Conservation (phyloP, 2,329 filamentous ascomycete genomes). For the Cladophialophora yegresii region DNA sequence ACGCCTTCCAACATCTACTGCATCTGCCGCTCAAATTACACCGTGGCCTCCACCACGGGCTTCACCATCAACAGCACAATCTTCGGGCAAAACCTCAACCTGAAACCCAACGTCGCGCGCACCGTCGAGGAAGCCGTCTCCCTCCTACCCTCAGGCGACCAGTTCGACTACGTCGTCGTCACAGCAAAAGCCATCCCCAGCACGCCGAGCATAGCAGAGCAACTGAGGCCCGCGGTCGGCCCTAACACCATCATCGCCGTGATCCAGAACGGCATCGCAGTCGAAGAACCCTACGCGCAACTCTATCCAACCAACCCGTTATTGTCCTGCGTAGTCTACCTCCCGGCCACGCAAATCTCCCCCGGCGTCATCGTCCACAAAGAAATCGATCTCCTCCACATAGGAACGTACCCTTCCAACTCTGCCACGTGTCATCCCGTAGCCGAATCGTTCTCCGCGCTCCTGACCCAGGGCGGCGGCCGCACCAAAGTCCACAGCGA, state of each 20-base stretch:
- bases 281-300: constrained; percentile 57
- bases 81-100: constrained; percentile 36
- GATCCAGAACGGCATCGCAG: constrained; percentile 63
- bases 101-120: constrained; percentile 35
- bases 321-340: constrained; percentile 59
- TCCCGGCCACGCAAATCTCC: constrained; percentile 54
- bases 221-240: constrained; percentile 47
- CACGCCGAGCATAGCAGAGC: constrained; percentile 40
- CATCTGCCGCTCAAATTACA: constrained; percentile 43
- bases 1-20: constrained; percentile 37
- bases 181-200: constrained; percentile 51
- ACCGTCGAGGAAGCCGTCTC: constrained; percentile 34
- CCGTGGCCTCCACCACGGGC: constrained; percentile 35
- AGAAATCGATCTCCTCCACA: constrained; percentile 52
- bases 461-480: constrained; percentile 50
- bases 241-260: constrained; percentile 57
- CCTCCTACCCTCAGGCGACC: constrained; percentile 11
- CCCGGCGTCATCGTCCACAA: constrained; percentile 53
- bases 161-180: constrained; percentile 54
- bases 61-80: constrained; percentile 38
- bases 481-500: constrained; percentile 55
- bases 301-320: constrained; percentile 57
- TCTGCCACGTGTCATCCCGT: constrained; percentile 38
- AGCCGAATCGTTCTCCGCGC: constrained; percentile 44
- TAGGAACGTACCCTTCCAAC: constrained; percentile 53